These are phyloP conservation scores for Tetratostichococcus sp. DNA, from an alignment of 139 green algal species.

Conservation along the genomic window DNA sequence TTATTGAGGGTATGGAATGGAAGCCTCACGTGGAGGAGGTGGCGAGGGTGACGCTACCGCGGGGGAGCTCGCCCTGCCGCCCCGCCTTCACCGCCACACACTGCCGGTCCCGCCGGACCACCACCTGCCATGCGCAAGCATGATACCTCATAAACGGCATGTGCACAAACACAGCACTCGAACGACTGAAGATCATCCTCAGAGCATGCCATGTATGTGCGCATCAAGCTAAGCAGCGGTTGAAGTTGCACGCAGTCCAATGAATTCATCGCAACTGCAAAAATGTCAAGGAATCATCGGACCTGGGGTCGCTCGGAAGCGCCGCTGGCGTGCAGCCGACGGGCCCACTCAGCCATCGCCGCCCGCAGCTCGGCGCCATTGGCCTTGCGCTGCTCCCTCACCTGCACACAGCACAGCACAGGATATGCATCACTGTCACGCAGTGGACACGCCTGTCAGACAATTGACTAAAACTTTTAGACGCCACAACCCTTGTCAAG, in stretches of 20 bases:
- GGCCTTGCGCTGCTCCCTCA: constrained; percentile 32
- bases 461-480: too few relatives aligned
- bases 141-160: too few relatives aligned
- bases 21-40: constrained; percentile 18
- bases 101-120: constrained; percentile 39
- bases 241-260: too few relatives aligned
- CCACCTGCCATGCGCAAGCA: constrained; percentile 22
- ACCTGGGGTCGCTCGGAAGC: constrained; percentile 46
- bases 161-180: too few relatives aligned
- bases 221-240: too few relatives aligned
- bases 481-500: too few relatives aligned
- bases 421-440: not conserved
- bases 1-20: too few relatives aligned
- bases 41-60: constrained; percentile 56
- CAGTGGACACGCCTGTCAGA: not conserved
- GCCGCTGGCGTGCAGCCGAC: constrained; percentile 34
- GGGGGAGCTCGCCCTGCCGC: constrained; percentile 61
- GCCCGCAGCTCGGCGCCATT: constrained; percentile 42
- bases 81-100: constrained; percentile 50
- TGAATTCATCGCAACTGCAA: too few relatives aligned
- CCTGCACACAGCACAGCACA: constrained; percentile 22
- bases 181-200: too few relatives aligned
- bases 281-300: too few relatives aligned
- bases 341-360: constrained; percentile 43
- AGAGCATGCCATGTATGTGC: too few relatives aligned